Base-by-base conservation (phyloP, 352 stramenopile genomes). In the Halophytophthora batemanensis region DNA sequence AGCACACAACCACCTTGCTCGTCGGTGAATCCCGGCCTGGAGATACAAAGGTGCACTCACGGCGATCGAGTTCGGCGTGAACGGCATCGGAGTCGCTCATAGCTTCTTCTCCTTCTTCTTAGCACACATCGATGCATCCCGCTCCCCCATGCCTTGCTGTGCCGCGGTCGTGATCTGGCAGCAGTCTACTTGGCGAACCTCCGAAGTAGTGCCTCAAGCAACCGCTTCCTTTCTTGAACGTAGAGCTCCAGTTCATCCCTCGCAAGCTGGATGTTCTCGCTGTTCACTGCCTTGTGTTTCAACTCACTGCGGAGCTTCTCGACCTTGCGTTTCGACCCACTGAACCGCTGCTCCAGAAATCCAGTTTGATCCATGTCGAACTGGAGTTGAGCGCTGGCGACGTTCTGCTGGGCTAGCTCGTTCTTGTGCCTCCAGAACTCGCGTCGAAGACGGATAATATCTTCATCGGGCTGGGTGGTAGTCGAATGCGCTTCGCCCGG, bases 261-360 rank as follows among this genome's bases (percentile, higher is more conserved):
- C 12, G 57, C 36, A 7, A 31, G n/a, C 13, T 54, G 44, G 6
- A 42, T 47, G 12, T 49, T 43, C 2, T 38, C n/a, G 12, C n/a
- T 18, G 28, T 13, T 17, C 2, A 15, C 17, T 10, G 33, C 14
- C 29, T 23, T 50, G 22, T 25, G 39, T 1, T 33, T 13, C 3
- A 62, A 53, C 18, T 66, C 58, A 28, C 49, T 21, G 28, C 56
- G 58, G 12, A 66, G 42, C 35, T 28, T 45, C 28, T 61, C 50
- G 29, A 61, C 58, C 33, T 60, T 60, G 28, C 58, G 58, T 29
- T 66, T 66, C 10, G 58, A 56, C 2, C 58, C 58, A 19, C 45
- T 39, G 7, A 66, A 35, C 12, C 54, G 58, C n/a, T 61, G 40
- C 39, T 66, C 58, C 22, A 48, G 21, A 22, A 61, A 61, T 33